These are phyloP conservation scores for Fusarium pilosicola DNA, from an alignment of 2,329 filamentous ascomycete species.

Conservation along the genomic window DNA sequence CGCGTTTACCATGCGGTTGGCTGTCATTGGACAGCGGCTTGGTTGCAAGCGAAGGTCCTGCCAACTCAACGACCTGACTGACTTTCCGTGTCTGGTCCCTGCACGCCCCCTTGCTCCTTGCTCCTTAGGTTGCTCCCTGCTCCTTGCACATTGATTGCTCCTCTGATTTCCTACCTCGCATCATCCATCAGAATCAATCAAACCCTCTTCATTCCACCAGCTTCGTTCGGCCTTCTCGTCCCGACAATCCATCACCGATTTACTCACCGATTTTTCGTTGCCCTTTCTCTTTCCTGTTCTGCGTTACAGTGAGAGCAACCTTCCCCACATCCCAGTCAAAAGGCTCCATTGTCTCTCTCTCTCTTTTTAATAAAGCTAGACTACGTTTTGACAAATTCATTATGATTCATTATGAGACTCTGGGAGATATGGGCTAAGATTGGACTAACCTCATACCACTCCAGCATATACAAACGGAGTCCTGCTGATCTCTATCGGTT, in stretches of 20 bases:
- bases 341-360: background rate
- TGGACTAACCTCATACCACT: background rate
- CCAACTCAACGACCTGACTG: constrained; percentile 41
- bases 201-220: constrained; percentile 8
- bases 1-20: constrained; percentile 44
- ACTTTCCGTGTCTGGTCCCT: constrained; percentile 3
- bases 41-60: constrained; percentile 45
- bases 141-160: background rate
- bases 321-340: background rate
- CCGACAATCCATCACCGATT: constrained; percentile 15
- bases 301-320: background rate
- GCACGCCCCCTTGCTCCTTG: constrained; percentile 20
- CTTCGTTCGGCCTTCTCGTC: constrained; percentile 9
- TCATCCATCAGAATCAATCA: constrained; percentile 19
- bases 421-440: background rate
- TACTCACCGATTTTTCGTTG: constrained; percentile 3
- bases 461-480: background rate
- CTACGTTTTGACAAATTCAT: background rate
- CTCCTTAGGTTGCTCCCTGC: background rate
- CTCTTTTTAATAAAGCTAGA: background rate
- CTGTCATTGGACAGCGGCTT: constrained; percentile 46
- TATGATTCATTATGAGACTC: background rate
- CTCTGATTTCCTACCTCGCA: constrained; percentile 19
- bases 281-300: constrained; percentile 11
- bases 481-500: background rate